phyloP scores from a whole-genome alignment of 2,329 filamentous ascomycete species.

The Fusarium tjaetaba region DNA sequence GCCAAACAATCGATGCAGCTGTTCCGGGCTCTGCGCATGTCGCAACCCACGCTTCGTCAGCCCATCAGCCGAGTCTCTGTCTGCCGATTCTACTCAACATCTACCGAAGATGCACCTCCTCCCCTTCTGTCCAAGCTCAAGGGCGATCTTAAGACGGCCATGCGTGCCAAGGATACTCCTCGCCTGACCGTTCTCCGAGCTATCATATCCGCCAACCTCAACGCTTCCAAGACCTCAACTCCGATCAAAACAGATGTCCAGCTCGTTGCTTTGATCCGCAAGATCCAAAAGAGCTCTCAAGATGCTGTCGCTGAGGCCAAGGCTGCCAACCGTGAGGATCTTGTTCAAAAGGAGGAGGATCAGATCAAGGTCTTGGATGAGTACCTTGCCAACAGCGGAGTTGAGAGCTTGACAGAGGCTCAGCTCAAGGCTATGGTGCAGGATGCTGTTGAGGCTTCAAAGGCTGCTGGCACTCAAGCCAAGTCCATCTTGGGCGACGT shows the following conservation, averaged over 20 bases:
- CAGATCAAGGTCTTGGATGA: conserved; percentile 73
- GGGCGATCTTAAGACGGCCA: conserved; percentile 71
- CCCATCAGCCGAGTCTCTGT: conserved; percentile 22
- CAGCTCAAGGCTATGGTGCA: conserved; percentile 66
- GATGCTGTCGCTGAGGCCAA: conserved; percentile 73
- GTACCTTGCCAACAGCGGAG: conserved; percentile 68
- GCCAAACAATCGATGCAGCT: conserved; percentile 38
- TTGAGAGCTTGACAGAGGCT: conserved; percentile 66
- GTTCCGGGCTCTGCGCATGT: conserved; percentile 39
- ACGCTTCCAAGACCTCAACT: conserved; percentile 76
- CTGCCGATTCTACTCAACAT: conserved; percentile 48
- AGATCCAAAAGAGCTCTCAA: conserved; percentile 65
- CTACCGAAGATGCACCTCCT: conserved; percentile 52
- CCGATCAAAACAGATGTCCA: conserved; percentile 78
- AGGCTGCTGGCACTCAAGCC: conserved; percentile 54
- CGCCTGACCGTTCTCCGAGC: conserved; percentile 75
- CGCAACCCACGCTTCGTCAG: conserved; percentile 27
- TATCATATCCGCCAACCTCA: conserved; percentile 75
- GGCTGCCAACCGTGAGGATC: conserved; percentile 70
- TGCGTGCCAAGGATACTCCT: conserved; percentile 71
- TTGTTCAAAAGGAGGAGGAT: conserved; percentile 74
- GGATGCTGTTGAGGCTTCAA: conserved; percentile 61
- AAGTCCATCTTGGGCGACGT: conserved; percentile 67
- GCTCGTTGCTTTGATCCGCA: conserved; percentile 73
- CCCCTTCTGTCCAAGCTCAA: conserved; percentile 65